Base-by-base conservation (phyloP, 2,329 filamentous ascomycete genomes). In the Xylaria sp. region DNA sequence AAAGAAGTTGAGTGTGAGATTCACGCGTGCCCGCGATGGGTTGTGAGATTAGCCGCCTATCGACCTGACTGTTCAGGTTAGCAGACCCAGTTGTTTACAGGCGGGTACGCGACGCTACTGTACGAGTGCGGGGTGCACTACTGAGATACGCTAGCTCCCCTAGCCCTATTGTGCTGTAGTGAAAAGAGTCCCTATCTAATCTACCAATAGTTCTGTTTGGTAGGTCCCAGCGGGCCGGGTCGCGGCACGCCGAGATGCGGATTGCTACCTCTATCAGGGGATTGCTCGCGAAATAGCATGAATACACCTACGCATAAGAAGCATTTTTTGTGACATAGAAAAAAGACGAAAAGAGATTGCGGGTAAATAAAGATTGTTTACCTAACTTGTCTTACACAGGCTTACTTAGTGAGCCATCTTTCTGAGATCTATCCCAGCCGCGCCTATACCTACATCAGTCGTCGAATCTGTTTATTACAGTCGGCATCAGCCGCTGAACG, bases 61-160 rank as follows among this genome's bases (percentile, higher is more conserved):
- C 39, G 70, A 72, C 70, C 70, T 72, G 55, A 72, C 70, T 68
- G 64, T 70, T 72, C 31, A 12, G 67, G 70, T 66, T 72, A 72
- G 70, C 25, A 34, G 3, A 13, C 28, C 25, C 18, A 18, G 15
- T 18, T 37, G 10, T 37, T 1, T 37, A 8, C 34, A 37, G 34
- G 41, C 18, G 7, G 28, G 51, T 31, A 10, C 13, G 51, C 25
- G 13, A 18, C 51, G 13, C 20, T 31, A 54, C 25, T n/a, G 9
- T 28, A 25, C 51, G 12, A 34, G 28, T 15, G 15, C 51, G 51
- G 25, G 50, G 50, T 52, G 18, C 50, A 3, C 23, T 28, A 20
- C 8, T 9, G 5, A 46, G 15, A 23, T n/a, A 20, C 7, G 15
- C 7, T 18, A n/a, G 41, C 15, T 18, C 41, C 41, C 41, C 18